Evolutionary conservation across 2,329 filamentous ascomycete species (phyloP), one percentile per base, ranked within the genome.

Genomic region (Basipetospora chlamydospora): DNA sequence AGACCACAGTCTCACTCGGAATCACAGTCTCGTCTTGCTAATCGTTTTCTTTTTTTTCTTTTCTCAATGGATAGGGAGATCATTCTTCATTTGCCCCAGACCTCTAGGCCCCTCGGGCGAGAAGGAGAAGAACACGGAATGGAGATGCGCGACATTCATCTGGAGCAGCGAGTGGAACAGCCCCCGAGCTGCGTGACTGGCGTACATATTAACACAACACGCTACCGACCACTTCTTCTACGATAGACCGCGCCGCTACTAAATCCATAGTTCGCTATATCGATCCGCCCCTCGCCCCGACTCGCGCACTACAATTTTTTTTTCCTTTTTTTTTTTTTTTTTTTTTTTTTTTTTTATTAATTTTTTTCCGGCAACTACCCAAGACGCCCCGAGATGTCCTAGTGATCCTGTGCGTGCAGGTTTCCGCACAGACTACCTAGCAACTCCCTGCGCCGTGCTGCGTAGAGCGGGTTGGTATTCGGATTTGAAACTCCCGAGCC

Each of bases 141-240:
- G 87, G 84, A 73, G 84, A 29, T 96, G 88, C 55, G 64, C 70
- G 3, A 94, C 85, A 0, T 95, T 95, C 47, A 85, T 78, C 22
- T 76, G 71, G 75, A 72, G 67, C 42, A 73, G 69, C 37, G 70
- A 74, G 43, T 74, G 70, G 70, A 67, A 54, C 8, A 29, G 30
- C 9, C 33, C 36, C 12, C 21, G 35, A 15, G 35, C 28, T 6
- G 28, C 26, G 18, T n/a, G 8, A 16, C 15, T 17, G 15, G 20
- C 11, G n/a, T 33, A 20, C 30, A 33, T 18, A 13, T n/a, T 8
- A 13, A 30, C 6, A 7, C 28, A 8, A 13, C 12, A 6, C 28
- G 16, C 11, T 25, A n/a, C n/a, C n/a, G n/a, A n/a, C 22, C 7
- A 11, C 22, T 11, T 25, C 7, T 11, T 25, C 22, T 25, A 25